These are phyloP conservation scores for Fusarium stilboides DNA, from an alignment of 2,329 filamentous ascomycete genomes.

Conservation along the genomic window DNA sequence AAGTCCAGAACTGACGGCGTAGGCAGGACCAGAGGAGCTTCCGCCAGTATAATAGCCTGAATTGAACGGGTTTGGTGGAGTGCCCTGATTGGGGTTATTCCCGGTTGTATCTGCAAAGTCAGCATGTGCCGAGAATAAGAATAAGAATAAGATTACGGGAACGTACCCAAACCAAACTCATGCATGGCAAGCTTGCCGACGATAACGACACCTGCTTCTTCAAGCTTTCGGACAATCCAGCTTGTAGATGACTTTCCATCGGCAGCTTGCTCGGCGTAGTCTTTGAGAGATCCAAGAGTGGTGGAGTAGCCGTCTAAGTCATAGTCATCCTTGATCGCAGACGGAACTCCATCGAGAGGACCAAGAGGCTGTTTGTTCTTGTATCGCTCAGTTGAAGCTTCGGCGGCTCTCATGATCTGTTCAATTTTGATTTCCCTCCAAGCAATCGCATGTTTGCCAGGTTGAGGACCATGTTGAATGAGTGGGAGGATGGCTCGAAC, in stretches of 20 bases:
- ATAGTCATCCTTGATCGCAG: conserved; percentile 83
- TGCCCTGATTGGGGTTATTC: conserved; percentile 81
- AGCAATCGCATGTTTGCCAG: conserved; percentile 59
- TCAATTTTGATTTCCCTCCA: conserved; percentile 63
- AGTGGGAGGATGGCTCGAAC: conserved; percentile 62
- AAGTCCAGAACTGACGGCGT: conserved; percentile 78
- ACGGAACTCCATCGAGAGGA: conserved; percentile 79
- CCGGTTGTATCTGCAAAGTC: conserved; percentile 75
- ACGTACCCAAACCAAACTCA: conserved; percentile 77
- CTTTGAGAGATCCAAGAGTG: conserved; percentile 73
- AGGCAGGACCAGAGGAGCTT: conserved; percentile 81
- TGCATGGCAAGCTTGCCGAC: conserved; percentile 84
- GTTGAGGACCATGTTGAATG: conserved; percentile 57
- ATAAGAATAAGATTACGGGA: background rate
- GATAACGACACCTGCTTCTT: conserved; percentile 79
- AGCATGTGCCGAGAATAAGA: conserved; percentile 12
- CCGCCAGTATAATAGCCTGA: conserved; percentile 81
- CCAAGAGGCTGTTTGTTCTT: conserved; percentile 71
- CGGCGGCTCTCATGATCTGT: conserved; percentile 60
- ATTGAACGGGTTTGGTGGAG: conserved; percentile 84
- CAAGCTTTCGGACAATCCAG: conserved; percentile 79
- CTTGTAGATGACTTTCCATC: conserved; percentile 65
- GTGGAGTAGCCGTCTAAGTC: conserved; percentile 81
- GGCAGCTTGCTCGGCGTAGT: conserved; percentile 67
- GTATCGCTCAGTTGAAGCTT: conserved; percentile 63